These are phyloP conservation scores for Chlorella sp. DNA, from an alignment of 139 green algal species.

Conservation along the genomic window DNA sequence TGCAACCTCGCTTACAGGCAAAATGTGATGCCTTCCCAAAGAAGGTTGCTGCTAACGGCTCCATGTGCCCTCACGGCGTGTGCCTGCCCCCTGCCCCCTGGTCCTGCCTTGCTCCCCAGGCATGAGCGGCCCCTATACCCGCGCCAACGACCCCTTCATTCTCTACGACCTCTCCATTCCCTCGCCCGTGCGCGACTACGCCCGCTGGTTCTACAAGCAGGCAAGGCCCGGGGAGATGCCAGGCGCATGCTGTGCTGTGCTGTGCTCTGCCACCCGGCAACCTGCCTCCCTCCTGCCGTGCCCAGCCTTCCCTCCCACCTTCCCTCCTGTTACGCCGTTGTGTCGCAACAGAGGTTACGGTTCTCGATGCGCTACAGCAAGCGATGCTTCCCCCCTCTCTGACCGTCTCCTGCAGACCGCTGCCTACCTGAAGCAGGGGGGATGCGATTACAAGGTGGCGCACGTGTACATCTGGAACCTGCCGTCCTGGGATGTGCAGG, in stretches of 20 bases:
- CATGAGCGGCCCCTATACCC: slow-evolving; percentile 24
- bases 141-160: slow-evolving; percentile 23
- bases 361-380: neutral
- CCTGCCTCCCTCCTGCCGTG: neutral
- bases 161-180: slow-evolving; percentile 32
- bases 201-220: slow-evolving; percentile 36
- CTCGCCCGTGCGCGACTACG: slow-evolving; percentile 40
- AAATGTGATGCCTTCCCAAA: no score
- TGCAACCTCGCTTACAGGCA: no score
- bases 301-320: neutral
- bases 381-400: neutral
- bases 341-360: no score
- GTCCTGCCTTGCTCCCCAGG: neutral
- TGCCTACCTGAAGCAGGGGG: slow-evolving; percentile 25
- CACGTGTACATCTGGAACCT: slow-evolving; percentile 59
- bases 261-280: neutral
- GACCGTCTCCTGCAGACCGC: neutral
- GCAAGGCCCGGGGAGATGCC: neutral
- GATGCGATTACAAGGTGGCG: slow-evolving; percentile 45
- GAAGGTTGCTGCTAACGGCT: no score
- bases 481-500: slow-evolving; percentile 49
- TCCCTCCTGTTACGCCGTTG: no score
- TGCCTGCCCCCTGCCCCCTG: no score
- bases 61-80: no score
- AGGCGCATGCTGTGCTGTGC: neutral